Conservation (phyloP, 2,329 filamentous ascomycete genomes). For the Pseudomassariella vexata region DNA sequence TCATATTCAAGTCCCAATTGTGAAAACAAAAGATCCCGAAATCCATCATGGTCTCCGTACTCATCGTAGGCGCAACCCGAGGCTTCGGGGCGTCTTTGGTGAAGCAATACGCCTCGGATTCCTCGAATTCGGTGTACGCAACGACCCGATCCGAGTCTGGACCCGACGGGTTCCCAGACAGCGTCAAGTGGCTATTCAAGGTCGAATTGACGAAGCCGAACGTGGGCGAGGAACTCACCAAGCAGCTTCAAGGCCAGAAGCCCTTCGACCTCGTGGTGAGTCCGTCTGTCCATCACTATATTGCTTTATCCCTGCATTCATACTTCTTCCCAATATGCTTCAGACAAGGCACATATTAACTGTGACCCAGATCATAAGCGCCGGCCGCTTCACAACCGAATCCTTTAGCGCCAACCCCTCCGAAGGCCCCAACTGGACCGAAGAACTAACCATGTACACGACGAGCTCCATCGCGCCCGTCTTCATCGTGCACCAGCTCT, state of each 20-base stretch:
- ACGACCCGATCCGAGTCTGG: slow-evolving; percentile 46
- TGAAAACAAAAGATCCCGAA: no score
- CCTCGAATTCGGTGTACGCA: slow-evolving; percentile 47
- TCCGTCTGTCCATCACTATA: no score
- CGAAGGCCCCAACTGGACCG: slow-evolving; percentile 58
- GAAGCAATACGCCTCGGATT: slow-evolving; percentile 47
- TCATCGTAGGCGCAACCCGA: slow-evolving; percentile 63
- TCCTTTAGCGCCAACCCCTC: slow-evolving; percentile 47
- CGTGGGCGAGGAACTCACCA: slow-evolving; percentile 41
- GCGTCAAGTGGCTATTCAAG: slow-evolving; percentile 50
- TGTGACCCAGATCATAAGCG: slow-evolving; percentile 55
- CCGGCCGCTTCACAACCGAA: slow-evolving; percentile 64
- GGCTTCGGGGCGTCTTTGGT: slow-evolving; percentile 60
- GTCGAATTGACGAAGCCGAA: slow-evolving; percentile 48
- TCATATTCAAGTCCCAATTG: no score
- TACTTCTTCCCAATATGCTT: no score
- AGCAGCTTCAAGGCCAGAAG: slow-evolving; percentile 32
- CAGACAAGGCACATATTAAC: no score
- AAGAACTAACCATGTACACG: slow-evolving; percentile 66
- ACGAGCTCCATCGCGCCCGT: slow-evolving; percentile 59
- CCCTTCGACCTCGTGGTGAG: slow-evolving; percentile 40
- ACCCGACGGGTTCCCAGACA: slow-evolving; percentile 34
- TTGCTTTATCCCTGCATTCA: no score
- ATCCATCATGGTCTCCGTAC: slow-evolving; percentile 42
- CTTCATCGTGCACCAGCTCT: slow-evolving; percentile 59